Evolutionary conservation across 2,329 filamentous ascomycete species (phyloP).

Genomic region (Cladosporium phlei): DNA sequence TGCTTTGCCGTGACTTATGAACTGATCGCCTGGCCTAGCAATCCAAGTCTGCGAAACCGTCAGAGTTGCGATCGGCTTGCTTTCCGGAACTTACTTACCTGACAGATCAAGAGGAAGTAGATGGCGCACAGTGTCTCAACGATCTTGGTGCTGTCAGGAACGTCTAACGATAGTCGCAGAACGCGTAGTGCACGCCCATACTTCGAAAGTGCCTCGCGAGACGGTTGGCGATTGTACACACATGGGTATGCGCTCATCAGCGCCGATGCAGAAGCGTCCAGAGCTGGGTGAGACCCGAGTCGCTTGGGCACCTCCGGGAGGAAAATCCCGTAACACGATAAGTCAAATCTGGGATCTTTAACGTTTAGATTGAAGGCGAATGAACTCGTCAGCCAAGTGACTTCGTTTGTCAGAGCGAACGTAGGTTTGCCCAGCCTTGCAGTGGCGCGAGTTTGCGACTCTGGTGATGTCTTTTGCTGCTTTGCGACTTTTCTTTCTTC

Average conservation of each 20-base stretch:
- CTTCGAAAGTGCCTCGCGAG: slow-evolving; percentile 1
- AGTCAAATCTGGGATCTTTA: slow-evolving; percentile 12
- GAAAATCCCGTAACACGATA: slow-evolving; percentile 15
- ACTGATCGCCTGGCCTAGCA: slow-evolving; percentile 2
- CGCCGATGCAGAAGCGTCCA: slow-evolving; percentile 16
- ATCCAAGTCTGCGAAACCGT: neutral
- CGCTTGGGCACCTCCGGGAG: slow-evolving; percentile 9
- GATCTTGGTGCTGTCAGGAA: neutral
- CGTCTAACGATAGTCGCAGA: slow-evolving; percentile 10
- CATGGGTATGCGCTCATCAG: slow-evolving; percentile 13
- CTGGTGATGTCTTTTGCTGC: neutral
- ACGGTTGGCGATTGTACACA: neutral
- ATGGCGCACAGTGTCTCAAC: slow-evolving; percentile 15
- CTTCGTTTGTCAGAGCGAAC: neutral
- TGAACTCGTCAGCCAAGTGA: neutral
- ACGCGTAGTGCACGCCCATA: slow-evolving; percentile 10
- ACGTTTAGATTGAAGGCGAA: slow-evolving; percentile 7
- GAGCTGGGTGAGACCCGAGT: slow-evolving; percentile 13
- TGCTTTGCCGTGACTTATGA: slow-evolving; percentile 9
- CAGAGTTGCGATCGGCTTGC: neutral
- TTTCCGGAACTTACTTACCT: slow-evolving; percentile 3
- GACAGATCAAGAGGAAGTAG: slow-evolving; percentile 15
- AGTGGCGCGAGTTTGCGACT: neutral
- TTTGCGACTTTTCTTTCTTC: neutral
- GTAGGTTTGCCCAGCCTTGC: neutral